These are phyloP conservation scores for Leccinum cinnamomeum DNA, from an alignment of 1,284 basidiomycete genomes.

Conservation along the genomic window DNA sequence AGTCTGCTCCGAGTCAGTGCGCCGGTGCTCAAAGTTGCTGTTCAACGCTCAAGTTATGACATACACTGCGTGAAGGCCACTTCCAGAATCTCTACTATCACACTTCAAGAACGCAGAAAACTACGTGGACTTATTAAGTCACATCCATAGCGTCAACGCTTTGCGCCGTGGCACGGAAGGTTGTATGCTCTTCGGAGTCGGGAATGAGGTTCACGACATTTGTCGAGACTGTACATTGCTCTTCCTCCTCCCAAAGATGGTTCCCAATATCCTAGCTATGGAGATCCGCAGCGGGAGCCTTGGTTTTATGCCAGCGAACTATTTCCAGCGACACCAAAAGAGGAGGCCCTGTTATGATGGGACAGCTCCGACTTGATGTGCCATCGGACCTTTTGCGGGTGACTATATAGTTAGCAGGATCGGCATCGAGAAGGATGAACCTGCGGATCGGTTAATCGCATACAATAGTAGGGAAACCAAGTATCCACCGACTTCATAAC, in stretches of 20 bases:
- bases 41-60: too few species aligned
- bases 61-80: too few species aligned
- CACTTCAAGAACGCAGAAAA: too few species aligned
- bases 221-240: conserved; percentile 21
- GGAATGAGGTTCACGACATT: conserved; percentile 41
- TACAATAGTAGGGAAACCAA: background rate
- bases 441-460: conserved; percentile 36
- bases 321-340: conserved; percentile 31
- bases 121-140: too few species aligned
- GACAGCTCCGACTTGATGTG: conserved; percentile 51
- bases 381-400: conserved; percentile 50
- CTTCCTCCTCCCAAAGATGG: conserved; percentile 52
- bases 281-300: conserved; percentile 42
- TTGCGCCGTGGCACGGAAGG: conserved; percentile 26
- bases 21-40: too few species aligned
- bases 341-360: conserved; percentile 46
- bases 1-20: too few species aligned
- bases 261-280: conserved; percentile 46
- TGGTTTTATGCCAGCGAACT: background rate
- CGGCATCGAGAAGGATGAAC: conserved; percentile 72
- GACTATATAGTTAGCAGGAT: conserved; percentile 55
- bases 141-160: too few species aligned
- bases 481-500: too few species aligned
- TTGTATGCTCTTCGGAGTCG: conserved; percentile 43
- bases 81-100: too few species aligned